Percentiles rank a stretch among this genome's conserved stretches.
phyloP scores from a whole-genome alignment of 225 moss, liverwort and hornwort genomes.

The Anthoceros angustus region DNA sequence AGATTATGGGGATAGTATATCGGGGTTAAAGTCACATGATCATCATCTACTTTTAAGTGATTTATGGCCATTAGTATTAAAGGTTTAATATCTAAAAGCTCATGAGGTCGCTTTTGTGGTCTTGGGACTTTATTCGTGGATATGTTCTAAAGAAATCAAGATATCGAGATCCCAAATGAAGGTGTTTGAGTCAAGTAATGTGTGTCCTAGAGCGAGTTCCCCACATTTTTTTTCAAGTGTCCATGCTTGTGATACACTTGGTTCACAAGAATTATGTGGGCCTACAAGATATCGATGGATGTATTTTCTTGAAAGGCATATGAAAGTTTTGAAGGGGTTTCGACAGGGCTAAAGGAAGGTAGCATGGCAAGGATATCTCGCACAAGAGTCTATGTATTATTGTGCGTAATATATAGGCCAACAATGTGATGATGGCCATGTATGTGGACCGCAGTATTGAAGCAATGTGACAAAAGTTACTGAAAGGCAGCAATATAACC shows the following conservation, averaged over 20 bases:
- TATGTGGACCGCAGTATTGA: not conserved
- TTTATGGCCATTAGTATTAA: no score
- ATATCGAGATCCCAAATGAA: no score
- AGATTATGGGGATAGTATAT: not conserved
- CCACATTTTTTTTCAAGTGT: not conserved
- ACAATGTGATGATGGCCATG: no score
- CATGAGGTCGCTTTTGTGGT: no score
- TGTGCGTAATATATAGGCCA: not conserved
- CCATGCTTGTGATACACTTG: not conserved
- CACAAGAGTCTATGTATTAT: constrained; percentile 6
- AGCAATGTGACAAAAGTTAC: not conserved
- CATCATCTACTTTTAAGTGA: not conserved
- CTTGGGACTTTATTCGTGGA: no score
- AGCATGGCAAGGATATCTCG: constrained; percentile 4
- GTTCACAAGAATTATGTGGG: no score
- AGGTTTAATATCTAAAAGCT: no score
- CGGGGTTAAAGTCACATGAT: not conserved
- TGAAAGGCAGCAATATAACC: not conserved
- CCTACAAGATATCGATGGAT: no score
- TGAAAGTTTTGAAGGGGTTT: not conserved
- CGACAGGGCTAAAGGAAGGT: not conserved
- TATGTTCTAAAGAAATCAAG: not conserved
- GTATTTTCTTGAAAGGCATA: not conserved
- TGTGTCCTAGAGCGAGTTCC: no score
- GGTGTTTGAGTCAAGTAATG: not conserved